Percentiles rank a stretch among this genome's conserved stretches.
phyloP scores from a whole-genome alignment of 306 rosid genomes.

The Citrullus amarus region DNA sequence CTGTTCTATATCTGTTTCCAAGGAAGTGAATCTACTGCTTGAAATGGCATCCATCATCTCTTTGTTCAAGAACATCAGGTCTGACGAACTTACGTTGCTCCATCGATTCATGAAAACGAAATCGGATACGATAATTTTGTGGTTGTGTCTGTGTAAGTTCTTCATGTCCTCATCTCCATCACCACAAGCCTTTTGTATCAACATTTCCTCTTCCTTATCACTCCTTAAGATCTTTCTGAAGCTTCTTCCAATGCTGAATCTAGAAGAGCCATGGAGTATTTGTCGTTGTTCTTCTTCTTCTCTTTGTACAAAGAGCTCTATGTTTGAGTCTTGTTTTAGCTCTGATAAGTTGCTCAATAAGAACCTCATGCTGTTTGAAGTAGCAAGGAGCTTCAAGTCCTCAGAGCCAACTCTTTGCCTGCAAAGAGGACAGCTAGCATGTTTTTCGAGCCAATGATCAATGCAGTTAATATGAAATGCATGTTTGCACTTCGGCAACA shows the following conservation, averaged over 20 bases:
- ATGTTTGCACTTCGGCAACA: slow-evolving; percentile 83
- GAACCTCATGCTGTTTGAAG: slow-evolving; percentile 60
- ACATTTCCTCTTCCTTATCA: slow-evolving; percentile 31
- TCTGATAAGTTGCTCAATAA: slow-evolving; percentile 29
- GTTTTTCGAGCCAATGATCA: slow-evolving; percentile 86
- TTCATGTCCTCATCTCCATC: slow-evolving; percentile 15
- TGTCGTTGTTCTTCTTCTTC: slow-evolving; percentile 45
- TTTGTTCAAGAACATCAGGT: slow-evolving; percentile 67
- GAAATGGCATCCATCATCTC: slow-evolving; percentile 54
- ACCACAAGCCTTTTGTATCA: slow-evolving; percentile 22
- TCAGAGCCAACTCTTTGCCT: slow-evolving; percentile 52
- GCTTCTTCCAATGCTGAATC: slow-evolving; percentile 80
- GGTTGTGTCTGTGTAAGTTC: slow-evolving; percentile 53
- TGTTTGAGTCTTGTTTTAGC: slow-evolving; percentile 41
- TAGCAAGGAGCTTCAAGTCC: slow-evolving; percentile 37
- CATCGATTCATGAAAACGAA: slow-evolving; percentile 67
- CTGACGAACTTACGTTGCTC: slow-evolving; percentile 85
- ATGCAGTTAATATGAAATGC: slow-evolving; percentile 86
- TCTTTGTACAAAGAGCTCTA: slow-evolving; percentile 77
- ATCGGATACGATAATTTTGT: slow-evolving; percentile 64
- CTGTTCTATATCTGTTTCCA: slow-evolving; percentile 14
- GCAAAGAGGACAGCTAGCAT: slow-evolving; percentile 92
- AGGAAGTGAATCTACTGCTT: slow-evolving; percentile 45
- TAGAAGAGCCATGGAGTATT: slow-evolving; percentile 35
- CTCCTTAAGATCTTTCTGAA: slow-evolving; percentile 43